These are phyloP conservation scores for Letharia columbiana DNA, from an alignment of 495 filamentous ascomycete species.

Conservation along the genomic window DNA sequence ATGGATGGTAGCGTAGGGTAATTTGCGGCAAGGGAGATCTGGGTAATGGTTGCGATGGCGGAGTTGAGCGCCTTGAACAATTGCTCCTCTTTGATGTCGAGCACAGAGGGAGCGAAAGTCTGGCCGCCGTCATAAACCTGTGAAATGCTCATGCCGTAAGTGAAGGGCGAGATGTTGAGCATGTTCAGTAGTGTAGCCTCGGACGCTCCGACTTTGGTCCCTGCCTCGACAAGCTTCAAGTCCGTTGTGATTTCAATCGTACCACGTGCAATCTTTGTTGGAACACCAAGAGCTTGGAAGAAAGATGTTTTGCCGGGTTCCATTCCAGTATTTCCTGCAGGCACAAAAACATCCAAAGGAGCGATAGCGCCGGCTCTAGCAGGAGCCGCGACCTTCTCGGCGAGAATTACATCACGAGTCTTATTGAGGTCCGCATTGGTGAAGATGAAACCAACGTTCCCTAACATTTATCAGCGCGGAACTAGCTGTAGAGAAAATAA, in stretches of 20 bases:
- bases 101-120: constrained; percentile 69
- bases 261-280: constrained; percentile 99
- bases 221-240: constrained; percentile 92
- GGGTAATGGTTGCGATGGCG: constrained; percentile 79
- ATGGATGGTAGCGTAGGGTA: constrained; percentile 96
- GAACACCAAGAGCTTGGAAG: constrained; percentile 99
- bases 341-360: constrained; percentile 81
- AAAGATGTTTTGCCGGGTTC: constrained; percentile 99
- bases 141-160: constrained; percentile 91
- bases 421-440: constrained; percentile 91
- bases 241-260: constrained; percentile 99
- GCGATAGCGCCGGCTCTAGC: constrained; percentile 95
- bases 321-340: constrained; percentile 99
- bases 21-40: constrained; percentile 81
- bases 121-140: constrained; percentile 98
- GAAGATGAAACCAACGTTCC: constrained; percentile 99
- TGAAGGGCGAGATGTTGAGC: constrained; percentile 99
- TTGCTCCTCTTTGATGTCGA: constrained; percentile 90
- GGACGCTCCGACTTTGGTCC: constrained; percentile 91
- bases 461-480: constrained; percentile 26
- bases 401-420: constrained; percentile 84
- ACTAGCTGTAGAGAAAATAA: background rate
- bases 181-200: constrained; percentile 98
- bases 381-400: constrained; percentile 94
- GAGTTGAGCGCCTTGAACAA: constrained; percentile 74